Evolutionary conservation across 306 rosid species (phyloP), one percentile per base, ranked within the genome.

Genomic region (Lagenaria siceraria): DNA sequence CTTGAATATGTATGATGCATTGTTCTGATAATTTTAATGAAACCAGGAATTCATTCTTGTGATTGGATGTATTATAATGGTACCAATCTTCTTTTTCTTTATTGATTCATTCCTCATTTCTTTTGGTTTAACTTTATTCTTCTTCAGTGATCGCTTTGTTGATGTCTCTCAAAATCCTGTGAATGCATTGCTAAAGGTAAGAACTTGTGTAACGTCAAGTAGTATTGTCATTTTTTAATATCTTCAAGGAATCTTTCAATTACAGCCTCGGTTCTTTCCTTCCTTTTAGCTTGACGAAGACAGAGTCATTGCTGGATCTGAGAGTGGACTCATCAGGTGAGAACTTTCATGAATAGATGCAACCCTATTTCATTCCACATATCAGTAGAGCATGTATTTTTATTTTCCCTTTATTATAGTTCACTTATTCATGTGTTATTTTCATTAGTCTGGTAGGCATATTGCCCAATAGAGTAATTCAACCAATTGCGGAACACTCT

Each of bases 301-400:
- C 84, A 86, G 96, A 83, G 80, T 94, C 77, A 87, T 94, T 77
- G 80, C 88, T 76, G 98, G 92, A 86, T 91, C 98, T 1, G 98
- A 90, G 90, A 91, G 89, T 80, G 98, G 97, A 77, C 83, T 94
- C 61, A 94, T 94, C 83, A 94, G 89, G 98, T 94, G 84, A 94
- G 92, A 76, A 66, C 76, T 85, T 78, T 46, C 38, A 31, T 29
- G 54, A 77, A 27, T 71, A 53, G 63, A 29, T 18, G 77, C 65
- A 3, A 85, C 69, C 48, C 25, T 80, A 43, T 64, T 25, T 12
- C 48, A 17, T 49, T 78, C 18, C 31, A 73, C 61, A 75, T 38
- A 75, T 86, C 53, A 71, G 55, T 63, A 25, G 75, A 56, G 63
- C 63, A 29, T 65, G 14, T 52, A 33, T 49, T 62, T 8, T 62